A percentile compares a stretch with the other conserved stretches of the same genome.
Evolutionary conservation across 2,329 filamentous ascomycete species (phyloP).

Genomic region (Ilyonectria destructans): DNA sequence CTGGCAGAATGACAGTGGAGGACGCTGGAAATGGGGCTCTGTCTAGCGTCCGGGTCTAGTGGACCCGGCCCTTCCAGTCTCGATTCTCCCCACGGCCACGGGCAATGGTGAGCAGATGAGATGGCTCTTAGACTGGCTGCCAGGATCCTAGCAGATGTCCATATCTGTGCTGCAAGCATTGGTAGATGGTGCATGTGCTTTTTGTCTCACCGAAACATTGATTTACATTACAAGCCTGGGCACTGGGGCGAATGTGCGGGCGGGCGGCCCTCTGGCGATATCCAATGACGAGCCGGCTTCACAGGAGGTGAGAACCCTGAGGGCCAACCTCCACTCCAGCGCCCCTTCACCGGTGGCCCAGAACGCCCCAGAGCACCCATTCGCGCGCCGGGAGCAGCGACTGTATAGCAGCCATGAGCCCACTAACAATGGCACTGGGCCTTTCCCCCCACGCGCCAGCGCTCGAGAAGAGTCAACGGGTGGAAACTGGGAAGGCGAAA

Average conservation of each 20-base stretch:
- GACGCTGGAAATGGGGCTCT: background rate
- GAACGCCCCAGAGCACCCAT: constrained; percentile 6
- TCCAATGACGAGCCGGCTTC: constrained; percentile 40
- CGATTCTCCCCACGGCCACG: background rate
- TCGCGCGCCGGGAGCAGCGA: constrained; percentile 8
- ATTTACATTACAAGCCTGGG: constrained; percentile 3
- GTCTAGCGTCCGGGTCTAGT: background rate
- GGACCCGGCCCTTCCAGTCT: background rate
- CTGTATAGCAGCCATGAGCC: constrained; percentile 14
- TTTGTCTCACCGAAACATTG: constrained; percentile 19
- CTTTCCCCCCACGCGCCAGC: constrained; percentile 21
- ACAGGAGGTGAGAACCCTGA: constrained; percentile 49
- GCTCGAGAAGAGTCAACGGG: background rate
- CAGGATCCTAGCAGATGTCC: background rate
- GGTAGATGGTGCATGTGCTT: background rate
- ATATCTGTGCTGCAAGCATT: background rate
- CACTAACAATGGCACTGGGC: constrained; percentile 24
- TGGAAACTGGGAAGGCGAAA: constrained; percentile 6
- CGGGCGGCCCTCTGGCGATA: constrained; percentile 4
- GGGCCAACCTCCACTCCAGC: constrained; percentile 41
- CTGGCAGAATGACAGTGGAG: background rate
- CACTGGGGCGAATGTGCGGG: constrained; percentile 33
- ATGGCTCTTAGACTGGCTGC: background rate
- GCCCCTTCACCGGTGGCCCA: constrained; percentile 28
- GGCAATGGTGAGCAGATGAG: background rate